Evolutionary conservation across 2,329 filamentous ascomycete genomes (phyloP).

Genomic region (Knufia fluminis): DNA sequence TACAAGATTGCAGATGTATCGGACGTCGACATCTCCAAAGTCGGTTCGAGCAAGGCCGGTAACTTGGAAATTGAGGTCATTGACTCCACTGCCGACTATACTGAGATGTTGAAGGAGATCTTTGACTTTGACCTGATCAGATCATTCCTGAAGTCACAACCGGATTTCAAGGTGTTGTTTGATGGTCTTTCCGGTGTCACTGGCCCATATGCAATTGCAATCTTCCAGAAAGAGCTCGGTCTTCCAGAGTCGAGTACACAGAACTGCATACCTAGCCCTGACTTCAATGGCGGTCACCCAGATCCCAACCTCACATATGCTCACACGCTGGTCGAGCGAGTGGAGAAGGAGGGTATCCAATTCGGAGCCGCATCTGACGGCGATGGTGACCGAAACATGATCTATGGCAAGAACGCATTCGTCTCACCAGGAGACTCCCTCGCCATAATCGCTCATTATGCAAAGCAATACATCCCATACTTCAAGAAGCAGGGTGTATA

Average conservation of each 20-base stretch:
- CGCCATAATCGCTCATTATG: constrained; percentile 96
- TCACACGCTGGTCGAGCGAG: constrained; percentile 83
- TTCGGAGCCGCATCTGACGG: constrained; percentile 96
- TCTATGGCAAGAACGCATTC: constrained; percentile 93
- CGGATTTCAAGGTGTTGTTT: constrained; percentile 94
- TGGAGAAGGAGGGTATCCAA: constrained; percentile 83
- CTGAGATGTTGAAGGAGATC: constrained; percentile 93
- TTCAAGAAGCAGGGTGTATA: constrained; percentile 97
- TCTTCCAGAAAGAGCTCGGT: constrained; percentile 89
- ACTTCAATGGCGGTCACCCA: constrained; percentile 95
- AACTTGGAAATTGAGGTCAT: constrained; percentile 88
- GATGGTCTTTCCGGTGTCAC: constrained; percentile 92
- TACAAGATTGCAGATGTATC: constrained; percentile 89
- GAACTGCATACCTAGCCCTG: constrained; percentile 83
- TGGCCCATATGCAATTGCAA: constrained; percentile 85
- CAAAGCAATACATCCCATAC: constrained; percentile 81
- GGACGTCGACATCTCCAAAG: constrained; percentile 70
- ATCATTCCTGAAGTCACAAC: constrained; percentile 76
- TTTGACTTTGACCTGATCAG: constrained; percentile 97
- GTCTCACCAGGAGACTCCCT: constrained; percentile 95
- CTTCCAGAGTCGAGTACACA: constrained; percentile 68
- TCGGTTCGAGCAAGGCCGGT: constrained; percentile 79
- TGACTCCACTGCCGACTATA: constrained; percentile 85
- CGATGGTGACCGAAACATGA: constrained; percentile 99
- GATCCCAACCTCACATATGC: constrained; percentile 98